phyloP scores from a whole-genome alignment of 2,329 filamentous ascomycete species.

The Sclerotinia trifoliorum region DNA sequence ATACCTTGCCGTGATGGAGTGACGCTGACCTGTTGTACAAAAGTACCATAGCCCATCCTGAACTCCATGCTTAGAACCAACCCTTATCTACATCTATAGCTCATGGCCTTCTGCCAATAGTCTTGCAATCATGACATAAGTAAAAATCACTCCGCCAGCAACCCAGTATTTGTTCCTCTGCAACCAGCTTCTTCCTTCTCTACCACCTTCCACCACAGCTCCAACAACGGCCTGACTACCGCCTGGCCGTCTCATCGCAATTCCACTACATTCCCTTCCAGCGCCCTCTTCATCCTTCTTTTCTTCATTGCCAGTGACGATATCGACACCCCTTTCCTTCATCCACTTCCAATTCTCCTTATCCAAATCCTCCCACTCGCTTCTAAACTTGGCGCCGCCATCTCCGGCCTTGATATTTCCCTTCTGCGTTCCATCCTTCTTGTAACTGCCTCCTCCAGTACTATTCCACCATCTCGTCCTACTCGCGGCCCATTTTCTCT shows the following conservation, averaged over 20 bases:
- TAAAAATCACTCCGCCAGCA: constrained; percentile 66
- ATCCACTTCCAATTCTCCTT: constrained; percentile 92
- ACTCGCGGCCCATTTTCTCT: constrained; percentile 74
- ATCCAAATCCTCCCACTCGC: constrained; percentile 88
- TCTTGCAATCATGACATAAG: constrained; percentile 80
- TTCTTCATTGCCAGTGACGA: constrained; percentile 63
- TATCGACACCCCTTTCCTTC: constrained; percentile 76
- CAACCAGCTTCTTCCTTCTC: constrained; percentile 80
- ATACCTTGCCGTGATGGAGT: neutral
- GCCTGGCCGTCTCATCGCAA: constrained; percentile 62
- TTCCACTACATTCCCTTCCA: constrained; percentile 55
- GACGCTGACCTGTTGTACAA: constrained; percentile 11
- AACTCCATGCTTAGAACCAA: constrained; percentile 10
- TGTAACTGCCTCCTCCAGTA: constrained; percentile 64
- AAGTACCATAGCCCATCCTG: constrained; percentile 11
- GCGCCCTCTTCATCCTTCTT: constrained; percentile 52
- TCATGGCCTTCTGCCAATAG: constrained; percentile 49
- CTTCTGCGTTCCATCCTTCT: constrained; percentile 50
- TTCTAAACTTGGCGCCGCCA: constrained; percentile 83
- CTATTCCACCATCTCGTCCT: constrained; percentile 95
- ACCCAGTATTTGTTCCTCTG: constrained; percentile 76
- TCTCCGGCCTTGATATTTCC: constrained; percentile 89
- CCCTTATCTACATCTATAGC: neutral
- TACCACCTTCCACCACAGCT: constrained; percentile 73
- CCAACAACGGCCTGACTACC: constrained; percentile 54